phyloP scores from a whole-genome alignment of 106 monocot genomes.

The Dendrobium officinale region DNA sequence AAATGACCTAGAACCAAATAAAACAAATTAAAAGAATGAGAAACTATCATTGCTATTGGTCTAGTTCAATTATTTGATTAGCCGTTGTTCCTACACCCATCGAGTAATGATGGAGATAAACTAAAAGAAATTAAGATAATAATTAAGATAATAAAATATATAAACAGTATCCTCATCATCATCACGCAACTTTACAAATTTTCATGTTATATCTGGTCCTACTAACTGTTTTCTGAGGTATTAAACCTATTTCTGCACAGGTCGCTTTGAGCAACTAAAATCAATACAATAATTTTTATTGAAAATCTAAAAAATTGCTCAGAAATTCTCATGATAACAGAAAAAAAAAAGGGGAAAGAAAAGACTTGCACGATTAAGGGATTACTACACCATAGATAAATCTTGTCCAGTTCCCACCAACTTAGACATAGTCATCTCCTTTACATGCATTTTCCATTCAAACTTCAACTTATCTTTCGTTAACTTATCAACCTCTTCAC shows the following conservation, averaged over 20 bases:
- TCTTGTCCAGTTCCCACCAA: constrained; percentile 66
- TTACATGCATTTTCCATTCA: constrained; percentile 61
- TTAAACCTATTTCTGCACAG: too few species aligned
- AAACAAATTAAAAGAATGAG: not conserved
- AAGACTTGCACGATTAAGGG: too few species aligned
- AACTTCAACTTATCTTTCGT: constrained; percentile 38
- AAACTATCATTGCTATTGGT: not conserved
- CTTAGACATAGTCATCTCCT: constrained; percentile 35
- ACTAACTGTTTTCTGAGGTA: too few species aligned
- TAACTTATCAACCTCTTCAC: constrained; percentile 51
- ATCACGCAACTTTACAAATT: too few species aligned
- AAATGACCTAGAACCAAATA: not conserved
- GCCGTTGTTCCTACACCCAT: not conserved
- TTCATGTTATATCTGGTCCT: too few species aligned
- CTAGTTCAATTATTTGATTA: not conserved
- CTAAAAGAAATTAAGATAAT: not conserved
- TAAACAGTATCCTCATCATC: too few species aligned
- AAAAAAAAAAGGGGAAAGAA: not conserved
- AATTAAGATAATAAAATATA: not conserved
- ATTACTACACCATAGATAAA: constrained; percentile 13
- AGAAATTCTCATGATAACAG: not conserved
- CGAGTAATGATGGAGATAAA: not conserved
- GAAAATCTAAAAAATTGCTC: not conserved
- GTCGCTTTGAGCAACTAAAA: too few species aligned
- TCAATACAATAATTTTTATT: too few species aligned